Conservation (phyloP, 805 yeast species). For the Saturnispora galanensis region DNA sequence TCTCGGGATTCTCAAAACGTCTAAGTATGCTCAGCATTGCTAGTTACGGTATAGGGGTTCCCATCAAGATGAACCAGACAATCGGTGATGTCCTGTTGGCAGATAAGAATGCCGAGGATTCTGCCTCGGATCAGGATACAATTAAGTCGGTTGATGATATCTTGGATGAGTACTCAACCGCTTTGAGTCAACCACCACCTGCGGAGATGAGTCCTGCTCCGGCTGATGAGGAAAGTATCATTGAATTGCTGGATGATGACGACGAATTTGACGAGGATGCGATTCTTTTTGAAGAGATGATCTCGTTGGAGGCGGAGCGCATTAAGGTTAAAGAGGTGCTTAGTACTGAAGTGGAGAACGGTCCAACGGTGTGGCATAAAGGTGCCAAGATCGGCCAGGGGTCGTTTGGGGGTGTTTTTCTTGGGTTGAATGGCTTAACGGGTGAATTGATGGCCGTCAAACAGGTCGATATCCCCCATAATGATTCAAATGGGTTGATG, state of each 20-base stretch:
- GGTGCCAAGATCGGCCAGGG: slow-evolving; percentile 95
- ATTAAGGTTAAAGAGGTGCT: slow-evolving; percentile 24
- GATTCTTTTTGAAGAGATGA: slow-evolving; percentile 23
- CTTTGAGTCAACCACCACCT: slow-evolving; percentile 12
- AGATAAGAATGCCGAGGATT: slow-evolving; percentile 37
- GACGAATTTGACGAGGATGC: slow-evolving; percentile 24
- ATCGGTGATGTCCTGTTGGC: slow-evolving; percentile 56
- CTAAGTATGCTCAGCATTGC: slow-evolving; percentile 22
- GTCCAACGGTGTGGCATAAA: slow-evolving; percentile 80
- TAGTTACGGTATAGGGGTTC: slow-evolving; percentile 23
- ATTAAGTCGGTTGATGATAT: slow-evolving; percentile 1
- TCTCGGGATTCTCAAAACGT: slow-evolving; percentile 12
- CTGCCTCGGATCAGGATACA: not conserved
- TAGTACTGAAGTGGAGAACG: slow-evolving; percentile 33
- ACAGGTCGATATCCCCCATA: slow-evolving; percentile 63
- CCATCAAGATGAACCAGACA: slow-evolving; percentile 32
- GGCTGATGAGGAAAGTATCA: slow-evolving; percentile 28
- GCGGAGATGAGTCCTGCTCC: not conserved
- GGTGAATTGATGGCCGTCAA: slow-evolving; percentile 98
- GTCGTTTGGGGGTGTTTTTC: slow-evolving; percentile 84
- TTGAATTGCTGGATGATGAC: slow-evolving; percentile 37
- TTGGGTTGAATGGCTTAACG: slow-evolving; percentile 84
- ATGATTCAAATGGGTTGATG: slow-evolving; percentile 35
- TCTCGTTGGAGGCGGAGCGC: slow-evolving; percentile 4
- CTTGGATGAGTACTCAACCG: slow-evolving; percentile 4